Conservation (phyloP, 2,329 filamentous ascomycete species). For the Phialemoniopsis sp. region DNA sequence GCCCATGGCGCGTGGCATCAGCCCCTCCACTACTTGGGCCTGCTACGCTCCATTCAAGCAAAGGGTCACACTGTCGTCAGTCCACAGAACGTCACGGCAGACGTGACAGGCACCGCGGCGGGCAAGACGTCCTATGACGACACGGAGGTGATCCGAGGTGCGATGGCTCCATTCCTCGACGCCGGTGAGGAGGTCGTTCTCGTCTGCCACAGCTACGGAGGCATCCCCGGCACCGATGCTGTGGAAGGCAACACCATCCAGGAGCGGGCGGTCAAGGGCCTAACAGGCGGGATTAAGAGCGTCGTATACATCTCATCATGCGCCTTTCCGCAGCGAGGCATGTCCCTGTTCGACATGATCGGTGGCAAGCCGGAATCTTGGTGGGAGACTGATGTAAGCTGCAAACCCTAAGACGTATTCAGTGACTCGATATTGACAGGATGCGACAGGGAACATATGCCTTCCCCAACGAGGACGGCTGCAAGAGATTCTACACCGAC, state of each 20-base stretch:
- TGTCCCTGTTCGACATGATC: not conserved
- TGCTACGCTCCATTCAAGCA: too few relatives aligned
- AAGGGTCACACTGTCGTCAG: too few relatives aligned
- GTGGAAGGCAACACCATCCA: constrained; percentile 17
- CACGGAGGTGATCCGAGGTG: not conserved
- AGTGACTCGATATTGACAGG: not conserved
- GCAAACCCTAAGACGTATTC: not conserved
- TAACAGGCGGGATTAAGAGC: constrained; percentile 20
- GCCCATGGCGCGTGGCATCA: too few relatives aligned
- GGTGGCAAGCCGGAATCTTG: not conserved
- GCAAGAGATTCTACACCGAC: not conserved
- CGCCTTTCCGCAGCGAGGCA: constrained; percentile 11
- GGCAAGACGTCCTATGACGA: not conserved
- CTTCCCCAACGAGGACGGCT: not conserved
- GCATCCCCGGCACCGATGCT: constrained; percentile 19
- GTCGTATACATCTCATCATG: constrained; percentile 21
- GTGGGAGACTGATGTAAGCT: not conserved
- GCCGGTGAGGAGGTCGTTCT: constrained; percentile 7
- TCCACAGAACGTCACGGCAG: not conserved
- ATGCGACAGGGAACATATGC: not conserved
- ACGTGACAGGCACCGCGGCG: not conserved
- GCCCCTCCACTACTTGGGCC: too few relatives aligned
- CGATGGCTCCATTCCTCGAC: constrained; percentile 1
- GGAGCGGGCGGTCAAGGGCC: constrained; percentile 15
- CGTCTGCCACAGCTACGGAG: constrained; percentile 20